These are phyloP conservation scores for Aspergillus bridgeri DNA, from an alignment of 495 filamentous ascomycete species.

Conservation along the genomic window DNA sequence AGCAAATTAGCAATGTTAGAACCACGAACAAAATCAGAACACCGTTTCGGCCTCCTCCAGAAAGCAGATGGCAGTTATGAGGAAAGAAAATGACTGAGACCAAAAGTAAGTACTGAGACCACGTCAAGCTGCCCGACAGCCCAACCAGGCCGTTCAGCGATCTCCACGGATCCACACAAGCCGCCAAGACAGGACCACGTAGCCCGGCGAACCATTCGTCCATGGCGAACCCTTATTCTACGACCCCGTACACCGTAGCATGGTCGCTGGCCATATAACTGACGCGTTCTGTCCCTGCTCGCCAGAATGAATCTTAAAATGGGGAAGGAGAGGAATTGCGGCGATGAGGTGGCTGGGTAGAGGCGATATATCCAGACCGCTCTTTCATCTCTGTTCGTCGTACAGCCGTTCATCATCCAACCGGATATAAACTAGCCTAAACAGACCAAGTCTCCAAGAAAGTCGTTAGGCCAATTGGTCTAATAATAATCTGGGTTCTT, in stretches of 20 bases:
- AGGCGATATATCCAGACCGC: slow-evolving; percentile 1
- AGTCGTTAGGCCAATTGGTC: too few relatives aligned
- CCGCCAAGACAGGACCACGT: background rate
- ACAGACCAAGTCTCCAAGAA: too few relatives aligned
- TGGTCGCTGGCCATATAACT: background rate
- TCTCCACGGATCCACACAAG: background rate
- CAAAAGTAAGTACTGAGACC: too few relatives aligned
- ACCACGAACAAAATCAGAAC: too few relatives aligned
- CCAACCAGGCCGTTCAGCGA: background rate
- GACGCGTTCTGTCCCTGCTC: background rate
- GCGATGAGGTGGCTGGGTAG: slow-evolving; percentile 5
- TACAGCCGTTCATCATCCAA: background rate
- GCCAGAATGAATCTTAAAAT: background rate
- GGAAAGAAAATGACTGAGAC: too few relatives aligned
- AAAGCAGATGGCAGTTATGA: too few relatives aligned
- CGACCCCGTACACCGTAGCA: background rate
- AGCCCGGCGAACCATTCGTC: background rate
- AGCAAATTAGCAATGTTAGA: too few relatives aligned
- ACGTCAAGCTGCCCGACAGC: too few relatives aligned
- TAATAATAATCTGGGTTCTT: background rate
- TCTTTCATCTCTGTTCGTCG: background rate
- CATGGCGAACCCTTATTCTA: background rate
- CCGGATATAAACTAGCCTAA: too few relatives aligned
- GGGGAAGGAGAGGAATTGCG: background rate
- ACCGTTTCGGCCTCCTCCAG: too few relatives aligned